Conservation (phyloP, 768 basidiomycete species). For the Mycena maculata region DNA sequence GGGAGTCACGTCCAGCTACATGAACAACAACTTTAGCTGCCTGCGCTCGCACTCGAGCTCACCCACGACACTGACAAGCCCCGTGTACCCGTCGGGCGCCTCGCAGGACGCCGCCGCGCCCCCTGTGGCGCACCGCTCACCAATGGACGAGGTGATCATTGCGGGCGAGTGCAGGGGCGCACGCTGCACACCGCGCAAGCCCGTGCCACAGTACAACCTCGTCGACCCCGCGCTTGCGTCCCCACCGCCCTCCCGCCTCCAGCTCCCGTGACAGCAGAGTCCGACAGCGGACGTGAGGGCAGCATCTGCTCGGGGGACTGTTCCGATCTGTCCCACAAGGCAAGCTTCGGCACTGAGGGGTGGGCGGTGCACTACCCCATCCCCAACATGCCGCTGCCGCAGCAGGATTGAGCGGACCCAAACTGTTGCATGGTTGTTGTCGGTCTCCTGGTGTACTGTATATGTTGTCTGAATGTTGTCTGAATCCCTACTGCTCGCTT, state of each 20-base stretch:
- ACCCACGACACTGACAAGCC: constrained; percentile 22
- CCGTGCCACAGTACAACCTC: constrained; percentile 65
- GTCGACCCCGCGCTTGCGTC: constrained; percentile 38
- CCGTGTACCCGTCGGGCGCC: constrained; percentile 45
- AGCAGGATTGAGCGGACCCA: constrained; percentile 35
- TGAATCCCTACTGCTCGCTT: constrained; percentile 3
- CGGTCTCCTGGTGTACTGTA: neutral
- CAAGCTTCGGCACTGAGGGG: constrained; percentile 58
- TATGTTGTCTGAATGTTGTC: no score
- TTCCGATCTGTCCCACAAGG: constrained; percentile 51
- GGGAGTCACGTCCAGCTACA: constrained; percentile 31
- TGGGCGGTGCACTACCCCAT: constrained; percentile 68
- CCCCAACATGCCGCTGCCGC: constrained; percentile 63
- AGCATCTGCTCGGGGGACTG: constrained; percentile 22
- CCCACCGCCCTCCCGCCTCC: constrained; percentile 24
- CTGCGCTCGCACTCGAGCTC: constrained; percentile 34
- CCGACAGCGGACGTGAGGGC: constrained; percentile 30
- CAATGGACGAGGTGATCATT: constrained; percentile 8
- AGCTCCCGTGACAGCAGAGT: constrained; percentile 1
- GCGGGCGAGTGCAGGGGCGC: no score
- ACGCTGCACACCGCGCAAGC: constrained; percentile 60
- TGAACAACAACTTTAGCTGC: constrained; percentile 37
- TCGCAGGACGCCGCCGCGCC: neutral
- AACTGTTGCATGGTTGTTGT: neutral
- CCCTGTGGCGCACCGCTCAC: constrained; percentile 2